These are phyloP conservation scores for Calocybe indica DNA, from an alignment of 768 basidiomycete genomes.

Conservation along the genomic window DNA sequence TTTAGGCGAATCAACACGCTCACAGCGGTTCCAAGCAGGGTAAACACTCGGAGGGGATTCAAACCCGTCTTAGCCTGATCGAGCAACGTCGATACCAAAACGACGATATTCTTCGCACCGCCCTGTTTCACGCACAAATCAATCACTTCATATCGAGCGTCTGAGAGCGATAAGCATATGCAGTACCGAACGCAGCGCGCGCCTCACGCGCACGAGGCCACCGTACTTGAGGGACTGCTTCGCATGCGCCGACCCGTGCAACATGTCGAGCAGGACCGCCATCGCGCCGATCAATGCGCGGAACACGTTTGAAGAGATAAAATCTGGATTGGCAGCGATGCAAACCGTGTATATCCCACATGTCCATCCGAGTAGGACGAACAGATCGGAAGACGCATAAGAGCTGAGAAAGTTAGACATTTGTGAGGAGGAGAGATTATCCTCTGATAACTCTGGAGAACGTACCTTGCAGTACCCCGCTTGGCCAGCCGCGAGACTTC, in stretches of 20 bases:
- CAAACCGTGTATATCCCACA: slow-evolving; percentile 56
- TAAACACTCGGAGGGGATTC: slow-evolving; percentile 28
- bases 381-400: slow-evolving; percentile 49
- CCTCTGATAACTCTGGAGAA: slow-evolving; percentile 8
- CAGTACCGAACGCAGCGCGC: slow-evolving; percentile 64
- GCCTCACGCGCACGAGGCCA: slow-evolving; percentile 51
- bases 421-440: neutral
- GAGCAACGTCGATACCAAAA: slow-evolving; percentile 50
- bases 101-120: slow-evolving; percentile 32
- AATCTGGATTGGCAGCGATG: slow-evolving; percentile 35
- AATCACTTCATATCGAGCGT: neutral
- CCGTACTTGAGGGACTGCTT: slow-evolving; percentile 59
- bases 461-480: slow-evolving; percentile 50
- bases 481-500: slow-evolving; percentile 60
- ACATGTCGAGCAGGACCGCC: slow-evolving; percentile 56
- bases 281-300: slow-evolving; percentile 47
- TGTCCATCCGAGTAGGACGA: slow-evolving; percentile 69
- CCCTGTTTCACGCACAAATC: slow-evolving; percentile 19
- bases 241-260: slow-evolving; percentile 43
- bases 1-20: slow-evolving; percentile 70
- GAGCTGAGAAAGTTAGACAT: neutral
- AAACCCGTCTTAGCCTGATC: slow-evolving; percentile 42
- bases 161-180: neutral
- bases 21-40: slow-evolving; percentile 63
- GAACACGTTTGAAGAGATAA: slow-evolving; percentile 44